Percentiles rank a stretch among this genome's conserved stretches.
These are phyloP conservation scores for Aspergillus kassunensis DNA, from an alignment of 495 filamentous ascomycete species.

Conservation along the genomic window DNA sequence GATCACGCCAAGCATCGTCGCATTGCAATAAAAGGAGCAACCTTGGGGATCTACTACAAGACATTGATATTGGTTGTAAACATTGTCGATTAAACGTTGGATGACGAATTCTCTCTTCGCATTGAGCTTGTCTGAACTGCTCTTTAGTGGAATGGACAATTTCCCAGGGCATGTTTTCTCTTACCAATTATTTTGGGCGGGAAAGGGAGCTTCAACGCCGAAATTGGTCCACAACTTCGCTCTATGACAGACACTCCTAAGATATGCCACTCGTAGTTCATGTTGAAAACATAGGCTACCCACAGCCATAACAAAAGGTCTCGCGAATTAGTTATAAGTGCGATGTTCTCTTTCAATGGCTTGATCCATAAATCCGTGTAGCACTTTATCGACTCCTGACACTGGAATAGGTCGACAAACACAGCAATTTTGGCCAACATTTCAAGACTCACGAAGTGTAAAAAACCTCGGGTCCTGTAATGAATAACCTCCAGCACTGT, in stretches of 20 bases:
- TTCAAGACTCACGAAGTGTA: conserved; percentile 34
- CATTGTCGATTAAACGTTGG: background rate
- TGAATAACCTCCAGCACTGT: conserved; percentile 52
- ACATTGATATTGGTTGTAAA: too few species aligned
- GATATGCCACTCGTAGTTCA: background rate
- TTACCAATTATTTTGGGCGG: background rate
- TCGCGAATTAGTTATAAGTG: background rate
- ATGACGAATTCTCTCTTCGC: background rate
- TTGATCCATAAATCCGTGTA: conserved; percentile 44
- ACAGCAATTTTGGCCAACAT: conserved; percentile 47
- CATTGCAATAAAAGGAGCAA: background rate
- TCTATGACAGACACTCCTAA: background rate
- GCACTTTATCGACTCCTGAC: conserved; percentile 38
- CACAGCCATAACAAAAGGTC: background rate
- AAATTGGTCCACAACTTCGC: background rate
- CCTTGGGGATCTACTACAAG: too few species aligned
- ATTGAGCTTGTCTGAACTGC: background rate
- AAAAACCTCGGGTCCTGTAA: conserved; percentile 38
- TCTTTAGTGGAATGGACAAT: background rate
- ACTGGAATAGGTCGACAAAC: conserved; percentile 49
- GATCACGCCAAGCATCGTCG: background rate
- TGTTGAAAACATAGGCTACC: background rate
- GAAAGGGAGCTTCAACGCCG: background rate
- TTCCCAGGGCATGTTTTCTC: background rate
- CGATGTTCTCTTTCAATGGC: background rate